A percentile compares a stretch with the other conserved stretches of the same genome.
Evolutionary conservation across 306 rosid genomes (phyloP).

Genomic region (Purshia tridentata): DNA sequence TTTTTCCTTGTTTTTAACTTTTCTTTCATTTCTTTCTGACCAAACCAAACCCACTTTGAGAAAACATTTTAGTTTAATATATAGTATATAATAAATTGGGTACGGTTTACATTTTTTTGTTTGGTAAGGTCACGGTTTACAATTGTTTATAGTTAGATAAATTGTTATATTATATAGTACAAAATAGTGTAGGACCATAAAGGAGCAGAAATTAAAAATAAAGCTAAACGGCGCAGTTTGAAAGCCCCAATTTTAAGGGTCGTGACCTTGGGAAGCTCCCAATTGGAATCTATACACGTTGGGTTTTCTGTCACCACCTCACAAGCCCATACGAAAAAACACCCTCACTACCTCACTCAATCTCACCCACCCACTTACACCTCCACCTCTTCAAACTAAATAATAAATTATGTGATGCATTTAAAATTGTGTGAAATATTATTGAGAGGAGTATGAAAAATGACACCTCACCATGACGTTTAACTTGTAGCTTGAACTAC

Average conservation of each 20-base stretch:
- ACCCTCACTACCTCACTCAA: no score
- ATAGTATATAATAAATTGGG: neutral
- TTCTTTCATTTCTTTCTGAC: constrained; percentile 10
- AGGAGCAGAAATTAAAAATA: constrained; percentile 36
- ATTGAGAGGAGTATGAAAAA: no score
- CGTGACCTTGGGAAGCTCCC: constrained; percentile 58
- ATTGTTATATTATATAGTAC: constrained; percentile 15
- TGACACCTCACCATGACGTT: no score
- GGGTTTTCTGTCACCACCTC: constrained; percentile 35
- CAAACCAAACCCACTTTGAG: constrained; percentile 31
- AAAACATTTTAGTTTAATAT: neutral
- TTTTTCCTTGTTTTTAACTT: neutral
- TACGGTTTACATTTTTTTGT: neutral
- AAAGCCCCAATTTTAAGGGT: constrained; percentile 57
- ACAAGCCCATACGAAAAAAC: neutral
- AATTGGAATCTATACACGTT: constrained; percentile 55
- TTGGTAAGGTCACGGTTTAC: no score
- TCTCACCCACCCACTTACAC: no score
- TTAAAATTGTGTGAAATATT: no score
- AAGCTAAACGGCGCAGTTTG: constrained; percentile 59
- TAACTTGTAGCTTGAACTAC: no score
- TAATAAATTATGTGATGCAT: neutral
- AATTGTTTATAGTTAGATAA: neutral
- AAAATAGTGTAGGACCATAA: constrained; percentile 31
- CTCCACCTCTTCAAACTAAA: neutral